Evolutionary conservation across 1,139 yeast species (phyloP).

Genomic region (Meyerozyma elateridarum): DNA sequence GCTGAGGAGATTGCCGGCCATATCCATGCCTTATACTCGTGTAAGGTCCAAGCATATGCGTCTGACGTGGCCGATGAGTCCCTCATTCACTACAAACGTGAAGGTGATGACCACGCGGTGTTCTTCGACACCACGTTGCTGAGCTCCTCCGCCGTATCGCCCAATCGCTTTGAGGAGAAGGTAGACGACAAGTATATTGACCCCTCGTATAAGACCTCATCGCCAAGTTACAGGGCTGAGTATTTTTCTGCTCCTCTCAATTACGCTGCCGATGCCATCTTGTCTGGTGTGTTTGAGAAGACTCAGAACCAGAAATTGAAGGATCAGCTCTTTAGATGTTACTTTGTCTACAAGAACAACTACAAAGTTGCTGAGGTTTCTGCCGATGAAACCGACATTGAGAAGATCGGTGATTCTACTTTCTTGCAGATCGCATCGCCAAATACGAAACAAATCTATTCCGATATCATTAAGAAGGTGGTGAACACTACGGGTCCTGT

Average conservation of each 20-base stretch:
- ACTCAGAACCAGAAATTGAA: constrained; percentile 22
- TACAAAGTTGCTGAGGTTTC: constrained; percentile 36
- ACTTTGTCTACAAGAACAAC: constrained; percentile 79
- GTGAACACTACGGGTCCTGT: constrained; percentile 84
- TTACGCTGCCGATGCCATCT: constrained; percentile 42
- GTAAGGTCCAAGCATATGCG: constrained; percentile 86
- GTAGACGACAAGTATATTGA: constrained; percentile 82
- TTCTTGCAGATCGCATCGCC: constrained; percentile 75
- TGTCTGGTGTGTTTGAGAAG: constrained; percentile 38
- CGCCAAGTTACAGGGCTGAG: constrained; percentile 65
- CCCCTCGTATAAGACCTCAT: constrained; percentile 37
- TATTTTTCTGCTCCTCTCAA: constrained; percentile 70
- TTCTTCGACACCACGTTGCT: constrained; percentile 71
- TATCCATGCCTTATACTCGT: constrained; percentile 82
- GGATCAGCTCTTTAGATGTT: constrained; percentile 65
- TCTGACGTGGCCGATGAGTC: constrained; percentile 34
- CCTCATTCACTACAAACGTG: constrained; percentile 69
- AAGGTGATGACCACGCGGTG: constrained; percentile 82
- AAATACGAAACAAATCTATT: constrained; percentile 75
- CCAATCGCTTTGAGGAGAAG: constrained; percentile 52
- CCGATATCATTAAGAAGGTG: constrained; percentile 68
- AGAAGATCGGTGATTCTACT: constrained; percentile 71
- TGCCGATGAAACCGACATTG: constrained; percentile 46
- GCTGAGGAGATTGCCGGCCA: constrained; percentile 79
- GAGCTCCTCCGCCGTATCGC: constrained; percentile 29